Percentiles rank a stretch among this genome's conserved stretches.
Conservation (phyloP, 805 yeast species). For the Myxozyma monticola region DNA sequence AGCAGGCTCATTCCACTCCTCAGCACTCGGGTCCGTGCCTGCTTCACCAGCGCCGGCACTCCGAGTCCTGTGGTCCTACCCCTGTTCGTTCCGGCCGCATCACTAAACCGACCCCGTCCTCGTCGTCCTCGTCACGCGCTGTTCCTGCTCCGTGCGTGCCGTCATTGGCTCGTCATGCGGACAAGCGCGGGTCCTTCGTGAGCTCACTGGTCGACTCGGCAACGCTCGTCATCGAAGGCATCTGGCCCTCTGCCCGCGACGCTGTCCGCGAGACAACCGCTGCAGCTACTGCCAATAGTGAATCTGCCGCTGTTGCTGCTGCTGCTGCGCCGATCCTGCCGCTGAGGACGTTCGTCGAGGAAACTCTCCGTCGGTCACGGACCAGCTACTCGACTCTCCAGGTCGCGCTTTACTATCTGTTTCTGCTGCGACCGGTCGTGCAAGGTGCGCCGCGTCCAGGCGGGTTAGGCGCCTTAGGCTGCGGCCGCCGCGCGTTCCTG, state of each 20-base stretch:
- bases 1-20: neutral
- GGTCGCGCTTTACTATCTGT: conserved; percentile 65
- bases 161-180: conserved; percentile 8
- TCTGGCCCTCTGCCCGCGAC: conserved; percentile 39
- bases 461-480: conserved; percentile 33
- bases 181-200: conserved; percentile 20
- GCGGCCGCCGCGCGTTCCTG: conserved; percentile 68
- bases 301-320: conserved; percentile 8
- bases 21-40: neutral
- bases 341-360: conserved; percentile 41
- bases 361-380: conserved; percentile 50
- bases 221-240: conserved; percentile 34
- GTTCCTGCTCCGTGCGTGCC: conserved; percentile 1
- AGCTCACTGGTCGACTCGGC: conserved; percentile 34
- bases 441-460: conserved; percentile 22
- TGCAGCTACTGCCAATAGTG: conserved; percentile 31
- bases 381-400: conserved; percentile 64
- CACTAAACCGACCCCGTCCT: neutral
- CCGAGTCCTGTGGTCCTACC: too few species aligned
- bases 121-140: too few species aligned
- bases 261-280: conserved; percentile 30
- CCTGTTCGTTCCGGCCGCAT: too few species aligned
- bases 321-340: conserved; percentile 36
- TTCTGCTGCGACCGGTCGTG: conserved; percentile 45
- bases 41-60: neutral